Percentiles rank a stretch among this genome's conserved stretches.
phyloP scores from a whole-genome alignment of 306 rosid species.

The Trichosanthes cucumerina region DNA sequence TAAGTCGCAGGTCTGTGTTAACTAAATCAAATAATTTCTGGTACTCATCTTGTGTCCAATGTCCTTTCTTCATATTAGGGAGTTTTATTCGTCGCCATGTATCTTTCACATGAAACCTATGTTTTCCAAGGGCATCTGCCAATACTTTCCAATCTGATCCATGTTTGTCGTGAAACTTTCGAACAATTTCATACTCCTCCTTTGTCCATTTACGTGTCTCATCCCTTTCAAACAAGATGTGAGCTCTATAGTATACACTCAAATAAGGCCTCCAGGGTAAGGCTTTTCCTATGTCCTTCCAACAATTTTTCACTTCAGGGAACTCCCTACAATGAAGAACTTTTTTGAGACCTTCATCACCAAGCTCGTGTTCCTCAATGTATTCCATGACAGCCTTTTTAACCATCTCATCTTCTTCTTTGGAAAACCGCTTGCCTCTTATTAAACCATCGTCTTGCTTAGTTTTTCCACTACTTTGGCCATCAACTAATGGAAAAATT shows the following conservation, averaged over 20 bases:
- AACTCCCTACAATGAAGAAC: constrained; percentile 23
- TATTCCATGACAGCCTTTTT: constrained; percentile 38
- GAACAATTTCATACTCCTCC: constrained; percentile 42
- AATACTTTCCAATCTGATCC: constrained; percentile 53
- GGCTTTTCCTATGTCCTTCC: constrained; percentile 48
- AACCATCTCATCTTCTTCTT: constrained; percentile 57
- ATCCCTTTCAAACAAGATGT: constrained; percentile 41
- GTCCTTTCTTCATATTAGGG: constrained; percentile 25
- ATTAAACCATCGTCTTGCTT: constrained; percentile 10
- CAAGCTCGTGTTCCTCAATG: constrained; percentile 37
- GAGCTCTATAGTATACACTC: constrained; percentile 48
- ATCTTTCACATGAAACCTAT: constrained; percentile 61
- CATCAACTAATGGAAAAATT: constrained; percentile 20
- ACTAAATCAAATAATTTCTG: constrained; percentile 62
- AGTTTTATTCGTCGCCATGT: constrained; percentile 52
- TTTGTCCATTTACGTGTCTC: constrained; percentile 38
- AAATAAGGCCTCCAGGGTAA: constrained; percentile 33
- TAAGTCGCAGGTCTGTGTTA: constrained; percentile 49
- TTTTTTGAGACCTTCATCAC: constrained; percentile 52
- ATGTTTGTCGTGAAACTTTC: constrained; percentile 24
- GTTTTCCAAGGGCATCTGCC: constrained; percentile 48
- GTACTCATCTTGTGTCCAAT: constrained; percentile 64
- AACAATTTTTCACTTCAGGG: constrained; percentile 36
- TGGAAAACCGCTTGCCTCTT: constrained; percentile 49
- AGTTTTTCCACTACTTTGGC: neutral